phyloP scores from a whole-genome alignment of 2,329 filamentous ascomycete species.

The Aureobasidium musti region DNA sequence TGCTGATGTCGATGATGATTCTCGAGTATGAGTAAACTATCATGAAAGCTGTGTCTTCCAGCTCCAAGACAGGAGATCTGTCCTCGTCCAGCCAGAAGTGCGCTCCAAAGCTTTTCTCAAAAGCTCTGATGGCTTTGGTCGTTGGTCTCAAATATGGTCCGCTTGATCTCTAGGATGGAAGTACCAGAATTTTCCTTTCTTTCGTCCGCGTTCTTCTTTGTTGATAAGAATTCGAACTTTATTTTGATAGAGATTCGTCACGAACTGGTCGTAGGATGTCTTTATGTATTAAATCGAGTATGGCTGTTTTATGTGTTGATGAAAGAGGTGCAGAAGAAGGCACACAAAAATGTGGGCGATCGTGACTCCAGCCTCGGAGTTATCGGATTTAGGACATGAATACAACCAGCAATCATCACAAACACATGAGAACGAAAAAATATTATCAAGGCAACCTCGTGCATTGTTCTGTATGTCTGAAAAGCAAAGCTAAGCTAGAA shows the following conservation, averaged over 20 bases:
- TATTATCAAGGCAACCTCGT: slow-evolving; percentile 8
- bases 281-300: neutral
- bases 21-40: neutral
- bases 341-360: neutral
- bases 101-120: neutral
- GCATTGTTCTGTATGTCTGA: slow-evolving; percentile 2
- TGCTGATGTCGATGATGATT: neutral
- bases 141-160: neutral
- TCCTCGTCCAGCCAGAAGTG: neutral
- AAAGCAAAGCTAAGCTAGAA: slow-evolving; percentile 16
- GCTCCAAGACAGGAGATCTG: too few species aligned
- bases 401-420: neutral
- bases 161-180: too few species aligned
- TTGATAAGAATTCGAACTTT: neutral
- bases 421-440: neutral
- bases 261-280: neutral
- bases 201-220: too few species aligned
- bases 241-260: too few species aligned
- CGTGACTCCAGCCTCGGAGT: neutral
- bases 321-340: neutral
- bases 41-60: rapidly evolving
- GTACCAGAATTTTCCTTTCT: neutral
- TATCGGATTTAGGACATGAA: neutral
- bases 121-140: neutral
- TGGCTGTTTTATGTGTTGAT: neutral